A percentile compares a stretch with the other conserved stretches of the same genome.
Evolutionary conservation across 257 asterid species (phyloP).

Genomic region (Fraxinus americana): DNA sequence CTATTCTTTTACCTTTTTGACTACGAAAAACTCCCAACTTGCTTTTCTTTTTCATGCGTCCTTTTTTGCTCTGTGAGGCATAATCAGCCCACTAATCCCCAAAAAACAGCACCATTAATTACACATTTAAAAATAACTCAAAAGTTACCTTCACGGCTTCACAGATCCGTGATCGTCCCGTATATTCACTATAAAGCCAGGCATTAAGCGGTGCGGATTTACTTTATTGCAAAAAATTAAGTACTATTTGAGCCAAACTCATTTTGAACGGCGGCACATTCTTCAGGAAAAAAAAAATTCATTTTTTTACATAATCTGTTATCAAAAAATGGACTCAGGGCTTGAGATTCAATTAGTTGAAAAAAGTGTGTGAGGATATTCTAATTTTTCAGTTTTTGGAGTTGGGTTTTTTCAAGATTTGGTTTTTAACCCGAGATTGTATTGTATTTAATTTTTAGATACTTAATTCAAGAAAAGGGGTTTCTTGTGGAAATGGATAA

Average conservation of each 20-base stretch:
- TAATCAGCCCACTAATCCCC: conserved; percentile 33
- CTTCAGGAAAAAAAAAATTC: too few relatives aligned
- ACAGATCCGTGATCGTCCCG: conserved; percentile 42
- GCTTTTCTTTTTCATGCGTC: conserved; percentile 20
- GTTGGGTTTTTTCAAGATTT: conserved; percentile 20
- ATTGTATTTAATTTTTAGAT: neutral
- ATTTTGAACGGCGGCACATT: too few relatives aligned
- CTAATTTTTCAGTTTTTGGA: conserved; percentile 16
- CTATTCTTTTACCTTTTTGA: conserved; percentile 23
- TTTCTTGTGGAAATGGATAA: conserved; percentile 6
- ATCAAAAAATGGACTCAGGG: too few relatives aligned
- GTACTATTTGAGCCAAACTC: too few relatives aligned
- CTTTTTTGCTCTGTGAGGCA: conserved; percentile 37
- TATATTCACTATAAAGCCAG: conserved; percentile 22
- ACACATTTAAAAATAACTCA: neutral
- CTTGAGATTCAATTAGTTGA: neutral
- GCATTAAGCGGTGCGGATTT: conserved; percentile 27
- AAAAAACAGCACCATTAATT: conserved; percentile 24
- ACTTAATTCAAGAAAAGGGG: neutral
- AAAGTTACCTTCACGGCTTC: conserved; percentile 35
- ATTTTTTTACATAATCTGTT: too few relatives aligned
- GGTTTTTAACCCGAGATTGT: conserved; percentile 1
- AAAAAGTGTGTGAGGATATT: conserved; percentile 18
- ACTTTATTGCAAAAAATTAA: conserved; percentile 21
- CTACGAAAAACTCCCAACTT: conserved; percentile 19